These are phyloP conservation scores for Sphagnum fallax DNA, from an alignment of 228 moss, liverwort and hornwort genomes.

Conservation along the genomic window DNA sequence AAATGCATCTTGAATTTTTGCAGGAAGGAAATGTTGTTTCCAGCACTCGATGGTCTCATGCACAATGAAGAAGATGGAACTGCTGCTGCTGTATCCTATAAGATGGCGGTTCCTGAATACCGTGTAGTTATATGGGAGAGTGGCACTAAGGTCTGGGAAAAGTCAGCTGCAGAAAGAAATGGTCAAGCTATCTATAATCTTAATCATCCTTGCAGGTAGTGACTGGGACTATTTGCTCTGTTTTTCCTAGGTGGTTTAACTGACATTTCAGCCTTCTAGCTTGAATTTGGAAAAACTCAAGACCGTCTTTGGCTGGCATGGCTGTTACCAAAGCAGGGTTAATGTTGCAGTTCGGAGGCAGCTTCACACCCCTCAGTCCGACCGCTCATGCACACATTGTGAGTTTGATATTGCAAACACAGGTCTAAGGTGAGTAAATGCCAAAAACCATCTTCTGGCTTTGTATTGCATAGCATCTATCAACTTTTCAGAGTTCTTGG, in stretches of 20 bases:
- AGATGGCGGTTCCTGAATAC: constrained; percentile 66
- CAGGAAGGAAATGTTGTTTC: constrained; percentile 72
- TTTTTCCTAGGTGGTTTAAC: constrained; percentile 1
- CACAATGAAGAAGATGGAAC: constrained; percentile 37
- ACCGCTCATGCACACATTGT: constrained; percentile 84
- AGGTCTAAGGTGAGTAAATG: constrained; percentile 37
- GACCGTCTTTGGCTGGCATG: not conserved
- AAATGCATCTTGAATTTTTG: not conserved
- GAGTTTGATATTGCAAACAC: constrained; percentile 75
- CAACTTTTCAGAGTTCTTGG: not conserved
- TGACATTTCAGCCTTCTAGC: not conserved
- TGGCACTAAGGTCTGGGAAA: constrained; percentile 33
- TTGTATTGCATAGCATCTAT: not conserved
- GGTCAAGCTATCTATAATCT: constrained; percentile 47
- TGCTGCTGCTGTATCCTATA: constrained; percentile 46
- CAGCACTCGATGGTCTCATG: constrained; percentile 48
- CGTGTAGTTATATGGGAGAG: constrained; percentile 39
- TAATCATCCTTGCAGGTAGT: constrained; percentile 46
- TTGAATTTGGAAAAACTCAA: too few species aligned
- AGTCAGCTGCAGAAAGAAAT: constrained; percentile 35
- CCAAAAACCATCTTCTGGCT: not conserved
- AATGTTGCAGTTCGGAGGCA: constrained; percentile 48
- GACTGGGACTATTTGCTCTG: too few species aligned
- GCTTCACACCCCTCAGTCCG: constrained; percentile 68
- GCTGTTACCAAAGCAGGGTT: constrained; percentile 13